phyloP scores from a whole-genome alignment of 768 basidiomycete species.

The Dacryopinax primogenitus region DNA sequence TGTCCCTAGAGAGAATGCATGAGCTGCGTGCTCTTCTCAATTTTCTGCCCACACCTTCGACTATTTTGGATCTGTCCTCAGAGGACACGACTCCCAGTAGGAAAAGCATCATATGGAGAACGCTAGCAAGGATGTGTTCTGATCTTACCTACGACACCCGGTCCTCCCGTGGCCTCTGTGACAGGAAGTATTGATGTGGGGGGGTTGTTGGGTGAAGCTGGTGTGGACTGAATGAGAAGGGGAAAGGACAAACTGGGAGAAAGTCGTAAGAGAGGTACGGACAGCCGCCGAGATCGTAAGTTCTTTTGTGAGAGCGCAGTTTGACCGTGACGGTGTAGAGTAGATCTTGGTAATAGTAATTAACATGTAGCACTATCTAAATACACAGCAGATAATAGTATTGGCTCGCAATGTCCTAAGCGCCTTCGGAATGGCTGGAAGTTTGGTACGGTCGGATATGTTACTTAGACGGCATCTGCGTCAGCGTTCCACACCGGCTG shows the following conservation, averaged over 20 bases:
- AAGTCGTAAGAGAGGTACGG: neutral
- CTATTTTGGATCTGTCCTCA: too few relatives aligned
- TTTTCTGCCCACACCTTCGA: too few relatives aligned
- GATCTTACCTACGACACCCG: too few relatives aligned
- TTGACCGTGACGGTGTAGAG: neutral
- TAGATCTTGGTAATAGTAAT: neutral
- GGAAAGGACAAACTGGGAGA: neutral
- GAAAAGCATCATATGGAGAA: too few relatives aligned
- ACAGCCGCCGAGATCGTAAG: slow-evolving; percentile 1
- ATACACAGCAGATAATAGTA: neutral
- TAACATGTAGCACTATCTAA: slow-evolving; percentile 4
- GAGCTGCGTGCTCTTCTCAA: too few relatives aligned
- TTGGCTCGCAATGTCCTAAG: slow-evolving; percentile 1
- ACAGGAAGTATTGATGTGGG: too few relatives aligned
- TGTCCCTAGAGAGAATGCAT: too few relatives aligned
- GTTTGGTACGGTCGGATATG: neutral
- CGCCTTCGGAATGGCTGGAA: neutral
- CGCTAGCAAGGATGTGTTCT: too few relatives aligned
- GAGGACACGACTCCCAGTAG: too few relatives aligned
- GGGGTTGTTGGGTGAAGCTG: too few relatives aligned
- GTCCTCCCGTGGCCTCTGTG: too few relatives aligned
- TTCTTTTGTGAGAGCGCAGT: neutral
- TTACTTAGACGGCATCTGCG: neutral
- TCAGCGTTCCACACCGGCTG: slow-evolving; percentile 3
- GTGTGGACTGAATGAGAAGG: neutral